Conservation (phyloP, 192 early-diverging fungal genomes). For the Pilaira anomala region DNA sequence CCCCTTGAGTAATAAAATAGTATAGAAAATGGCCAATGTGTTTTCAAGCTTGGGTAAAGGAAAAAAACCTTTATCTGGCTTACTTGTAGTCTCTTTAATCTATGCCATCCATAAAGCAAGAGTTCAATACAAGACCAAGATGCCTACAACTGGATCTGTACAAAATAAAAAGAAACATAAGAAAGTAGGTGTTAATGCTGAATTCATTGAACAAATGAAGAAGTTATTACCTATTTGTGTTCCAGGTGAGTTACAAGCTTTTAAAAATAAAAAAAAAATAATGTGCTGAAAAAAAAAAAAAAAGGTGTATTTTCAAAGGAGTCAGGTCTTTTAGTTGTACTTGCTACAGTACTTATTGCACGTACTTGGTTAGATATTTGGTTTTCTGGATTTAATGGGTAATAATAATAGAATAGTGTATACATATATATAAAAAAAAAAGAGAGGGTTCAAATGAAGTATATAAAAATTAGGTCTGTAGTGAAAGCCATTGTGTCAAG, state of each 20-base stretch:
- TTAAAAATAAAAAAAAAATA: neutral
- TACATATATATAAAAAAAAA: neutral
- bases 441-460: neutral
- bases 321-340: slow-evolving; percentile 38
- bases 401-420: slow-evolving; percentile 2
- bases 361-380: slow-evolving; percentile 63
- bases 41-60: slow-evolving; percentile 12
- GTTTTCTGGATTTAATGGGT: slow-evolving; percentile 56
- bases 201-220: slow-evolving; percentile 56
- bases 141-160: neutral
- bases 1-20: no score
- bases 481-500: slow-evolving; percentile 77
- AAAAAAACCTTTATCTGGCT: neutral
- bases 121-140: neutral
- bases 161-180: slow-evolving; percentile 4
- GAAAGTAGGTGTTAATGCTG: slow-evolving; percentile 52
- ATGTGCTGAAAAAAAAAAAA: neutral
- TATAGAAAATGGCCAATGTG: slow-evolving; percentile 7
- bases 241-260: slow-evolving; percentile 36
- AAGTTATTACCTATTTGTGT: slow-evolving; percentile 58
- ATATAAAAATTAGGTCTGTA: slow-evolving; percentile 55
- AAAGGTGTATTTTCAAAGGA: slow-evolving; percentile 50
- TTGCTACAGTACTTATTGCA: slow-evolving; percentile 54
- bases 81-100: slow-evolving; percentile 9
- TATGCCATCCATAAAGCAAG: slow-evolving; percentile 19